Evolutionary conservation across 208 protist species (phyloP).

Genomic region (Leishmania major): DNA sequence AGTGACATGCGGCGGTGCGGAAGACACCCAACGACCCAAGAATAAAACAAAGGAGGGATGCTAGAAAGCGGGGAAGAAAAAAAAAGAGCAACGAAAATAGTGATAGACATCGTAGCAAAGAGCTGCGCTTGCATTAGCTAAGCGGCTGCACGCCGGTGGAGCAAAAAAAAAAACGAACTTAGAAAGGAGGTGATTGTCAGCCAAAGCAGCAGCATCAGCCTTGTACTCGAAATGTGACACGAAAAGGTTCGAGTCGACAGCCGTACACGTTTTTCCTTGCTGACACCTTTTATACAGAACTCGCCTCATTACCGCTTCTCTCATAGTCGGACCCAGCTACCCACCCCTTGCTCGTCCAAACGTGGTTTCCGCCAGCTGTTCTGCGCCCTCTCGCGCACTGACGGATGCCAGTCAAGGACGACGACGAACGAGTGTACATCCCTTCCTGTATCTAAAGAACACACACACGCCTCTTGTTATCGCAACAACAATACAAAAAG

Average conservation of each 20-base stretch:
- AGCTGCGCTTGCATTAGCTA: constrained; percentile 6
- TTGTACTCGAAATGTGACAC: neutral
- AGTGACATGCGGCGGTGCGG: neutral
- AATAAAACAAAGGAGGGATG: neutral
- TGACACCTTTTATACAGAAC: neutral
- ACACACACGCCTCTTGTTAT: neutral
- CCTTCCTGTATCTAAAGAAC: neutral
- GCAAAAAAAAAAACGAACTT: neutral
- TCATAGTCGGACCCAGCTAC: neutral
- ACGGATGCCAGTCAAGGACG: neutral
- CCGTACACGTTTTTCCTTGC: neutral
- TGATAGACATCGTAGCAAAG: neutral
- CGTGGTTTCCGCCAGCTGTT: neutral
- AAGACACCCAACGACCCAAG: neutral
- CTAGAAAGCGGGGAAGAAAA: neutral
- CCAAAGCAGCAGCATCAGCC: too few species aligned
- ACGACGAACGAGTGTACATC: neutral
- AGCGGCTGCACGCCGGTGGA: neutral
- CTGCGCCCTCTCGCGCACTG: neutral
- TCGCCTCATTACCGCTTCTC: neutral
- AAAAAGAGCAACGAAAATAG: neutral
- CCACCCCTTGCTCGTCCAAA: neutral
- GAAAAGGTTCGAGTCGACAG: neutral
- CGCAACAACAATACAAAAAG: neutral
- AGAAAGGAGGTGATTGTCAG: neutral